Base-by-base conservation (phyloP, 2,329 filamentous ascomycete species). In the Arthrobotrys musiformis region DNA sequence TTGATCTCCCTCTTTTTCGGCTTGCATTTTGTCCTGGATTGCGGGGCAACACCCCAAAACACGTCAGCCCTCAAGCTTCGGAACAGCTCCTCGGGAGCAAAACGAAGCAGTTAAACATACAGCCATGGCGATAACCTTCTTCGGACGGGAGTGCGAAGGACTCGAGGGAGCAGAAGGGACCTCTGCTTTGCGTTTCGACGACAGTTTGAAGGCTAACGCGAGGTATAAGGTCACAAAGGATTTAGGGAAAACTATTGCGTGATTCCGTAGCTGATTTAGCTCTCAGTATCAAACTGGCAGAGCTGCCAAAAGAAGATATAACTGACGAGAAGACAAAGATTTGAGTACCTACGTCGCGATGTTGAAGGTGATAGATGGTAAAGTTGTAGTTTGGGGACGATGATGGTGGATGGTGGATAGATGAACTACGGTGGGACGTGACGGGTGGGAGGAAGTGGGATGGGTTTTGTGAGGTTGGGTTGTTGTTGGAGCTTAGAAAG, bases 131-230 rank as follows among this genome's bases (percentile, higher is more conserved):
- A 77, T 77, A 70, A 77, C 66, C 61, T 77, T 77, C 73, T 54
- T 77, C 66, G 60, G 72, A 66, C 72, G 72, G 50, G 66, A 66
- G 50, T 28, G 44, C 50, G 73, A 77, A 77, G 73, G 73, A 61
- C 72, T 77, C 40, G 73, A 66, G 42, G 73, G 66, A 48, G 73
- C 61, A 77, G 73, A 77, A 70, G 73, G 58, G 9, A 70, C 19
- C 54, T 77, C 73, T 61, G 73, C 73, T 60, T 77, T 77, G 52
- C 73, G 73, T 77, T 77, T 77, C 50, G 66, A 67, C 73, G 73
- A 77, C 66, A 77, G 66, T 67, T 70, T 77, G 73, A 67, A 64
- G 44, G 30, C 46, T 62, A 42, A 60, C 13, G 44, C 60, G 54
- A 63, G 17, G 46, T 8, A 17, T 22, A 48, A 5, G 35, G 62